Conservation (phyloP, 2,329 filamentous ascomycete species). For the Paraphoma sp. region DNA sequence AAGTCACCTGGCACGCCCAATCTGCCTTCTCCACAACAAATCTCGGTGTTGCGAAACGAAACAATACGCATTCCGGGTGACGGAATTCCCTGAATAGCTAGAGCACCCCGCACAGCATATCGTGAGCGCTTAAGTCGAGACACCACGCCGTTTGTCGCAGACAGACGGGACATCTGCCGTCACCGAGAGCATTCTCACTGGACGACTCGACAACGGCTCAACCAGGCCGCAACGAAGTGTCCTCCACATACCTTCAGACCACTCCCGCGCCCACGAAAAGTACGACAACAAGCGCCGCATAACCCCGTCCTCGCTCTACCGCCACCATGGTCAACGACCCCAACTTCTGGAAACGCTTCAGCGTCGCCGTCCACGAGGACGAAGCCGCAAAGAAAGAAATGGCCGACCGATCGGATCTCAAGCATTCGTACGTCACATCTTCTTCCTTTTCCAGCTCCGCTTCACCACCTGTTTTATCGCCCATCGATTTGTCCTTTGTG, state of each 20-base stretch:
- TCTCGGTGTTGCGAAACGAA: constrained; percentile 15
- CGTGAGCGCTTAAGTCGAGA: background rate
- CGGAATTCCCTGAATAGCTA: background rate
- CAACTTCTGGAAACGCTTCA: constrained; percentile 67
- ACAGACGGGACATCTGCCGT: background rate
- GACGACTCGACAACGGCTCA: background rate
- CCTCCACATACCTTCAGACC: background rate
- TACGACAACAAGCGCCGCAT: constrained; percentile 26
- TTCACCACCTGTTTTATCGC: constrained; percentile 10
- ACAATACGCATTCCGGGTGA: constrained; percentile 15
- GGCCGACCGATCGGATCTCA: constrained; percentile 27
- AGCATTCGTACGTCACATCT: constrained; percentile 48
- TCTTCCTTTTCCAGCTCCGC: constrained; percentile 3
- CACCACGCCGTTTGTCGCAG: background rate
- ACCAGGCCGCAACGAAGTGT: background rate
- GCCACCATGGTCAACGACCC: constrained; percentile 57
- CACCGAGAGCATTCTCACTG: background rate
- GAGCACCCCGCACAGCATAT: background rate
- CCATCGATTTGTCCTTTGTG: constrained; percentile 4
- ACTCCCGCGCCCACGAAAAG: background rate
- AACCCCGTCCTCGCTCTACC: background rate
- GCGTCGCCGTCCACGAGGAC: constrained; percentile 62
- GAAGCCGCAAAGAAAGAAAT: constrained; percentile 50
- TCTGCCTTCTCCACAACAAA: constrained; percentile 6
- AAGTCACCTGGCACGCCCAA: constrained; percentile 3